These are phyloP conservation scores for Epichloe sylvatica DNA, from an alignment of 2,329 filamentous ascomycete species.

Conservation along the genomic window DNA sequence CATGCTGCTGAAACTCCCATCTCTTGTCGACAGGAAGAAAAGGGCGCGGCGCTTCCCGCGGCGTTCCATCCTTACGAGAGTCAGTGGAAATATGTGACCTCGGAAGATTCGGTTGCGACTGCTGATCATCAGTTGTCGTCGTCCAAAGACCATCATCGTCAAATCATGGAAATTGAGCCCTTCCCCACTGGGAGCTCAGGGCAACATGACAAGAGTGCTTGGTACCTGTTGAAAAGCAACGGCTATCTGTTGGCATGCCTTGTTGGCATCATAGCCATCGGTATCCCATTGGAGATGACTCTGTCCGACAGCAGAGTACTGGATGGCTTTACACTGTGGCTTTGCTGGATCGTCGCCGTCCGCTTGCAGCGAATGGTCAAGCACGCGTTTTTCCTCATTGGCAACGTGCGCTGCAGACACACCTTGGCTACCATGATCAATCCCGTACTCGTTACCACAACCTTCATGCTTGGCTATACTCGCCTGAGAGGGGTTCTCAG, in stretches of 20 bases:
- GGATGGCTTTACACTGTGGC: slow-evolving; percentile 33
- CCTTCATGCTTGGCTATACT: slow-evolving; percentile 30
- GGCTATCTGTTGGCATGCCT: slow-evolving; percentile 19
- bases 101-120: background rate
- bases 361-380: slow-evolving; percentile 25
- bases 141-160: background rate
- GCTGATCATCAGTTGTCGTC: background rate
- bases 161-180: background rate
- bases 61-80: background rate
- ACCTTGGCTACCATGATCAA: slow-evolving; percentile 29
- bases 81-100: slow-evolving; percentile 1
- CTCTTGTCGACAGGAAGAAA: background rate
- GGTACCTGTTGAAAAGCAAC: slow-evolving; percentile 5
- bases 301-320: slow-evolving; percentile 25
- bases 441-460: slow-evolving; percentile 33
- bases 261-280: slow-evolving; percentile 21
- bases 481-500: slow-evolving; percentile 23
- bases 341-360: slow-evolving; percentile 33
- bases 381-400: background rate
- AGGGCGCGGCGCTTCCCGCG: background rate
- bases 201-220: background rate
- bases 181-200: background rate
- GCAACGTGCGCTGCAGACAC: slow-evolving; percentile 12
- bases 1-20: background rate
- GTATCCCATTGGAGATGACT: slow-evolving; percentile 25